Evolutionary conservation across 2,329 filamentous ascomycete genomes (phyloP), one percentile per base, ranked within the genome.

Genomic region (Fusarium sambucinum): DNA sequence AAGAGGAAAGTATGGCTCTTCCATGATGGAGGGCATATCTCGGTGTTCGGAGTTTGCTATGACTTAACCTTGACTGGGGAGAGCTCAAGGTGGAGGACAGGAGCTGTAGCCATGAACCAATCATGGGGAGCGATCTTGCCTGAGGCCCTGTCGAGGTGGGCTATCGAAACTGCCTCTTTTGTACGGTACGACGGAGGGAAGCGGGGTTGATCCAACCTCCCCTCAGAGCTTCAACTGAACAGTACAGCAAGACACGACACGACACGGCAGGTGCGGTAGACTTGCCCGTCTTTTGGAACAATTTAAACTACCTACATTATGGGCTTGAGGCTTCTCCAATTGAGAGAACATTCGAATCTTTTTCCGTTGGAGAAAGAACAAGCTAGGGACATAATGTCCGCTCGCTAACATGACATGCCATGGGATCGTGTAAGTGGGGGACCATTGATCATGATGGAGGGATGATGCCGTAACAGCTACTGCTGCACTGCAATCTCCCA

Each of bases 11-110:
- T 57, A 70, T 70, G 63, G 44, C 33, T 66, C 50, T 45, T 55
- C 30, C 51, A 57, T 66, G 55, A 45, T 46, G 50, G 55, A 57
- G 73, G 74, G 64, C 66, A 73, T 76, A 74, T 75, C 69, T 76
- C 74, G 74, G 74, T 55, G 62, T 76, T 76, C 74, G 74, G 74
- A 21, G 66, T 72, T 45, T 30, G 51, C 19, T 44, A 41, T 53
- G 46, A 33, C 40, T 42, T 53, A 29, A 59, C 54, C 10, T n/a
- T 53, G 38, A 59, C 54, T 50, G 29, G 64, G 50, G 47, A 57
- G 61, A 55, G 59, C 46, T 63, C 45, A 19, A 53, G 59, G 59
- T 59, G 55, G 50, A 53, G 53, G 55, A 48, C 48, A 40, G 38
- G 23, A 58, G 50, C 63, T 56, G 55, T 40, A 29, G 27, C 29